A percentile compares a stretch with the other conserved stretches of the same genome.
phyloP scores from a whole-genome alignment of 1,284 basidiomycete genomes.

The Schizophyllum commune region DNA sequence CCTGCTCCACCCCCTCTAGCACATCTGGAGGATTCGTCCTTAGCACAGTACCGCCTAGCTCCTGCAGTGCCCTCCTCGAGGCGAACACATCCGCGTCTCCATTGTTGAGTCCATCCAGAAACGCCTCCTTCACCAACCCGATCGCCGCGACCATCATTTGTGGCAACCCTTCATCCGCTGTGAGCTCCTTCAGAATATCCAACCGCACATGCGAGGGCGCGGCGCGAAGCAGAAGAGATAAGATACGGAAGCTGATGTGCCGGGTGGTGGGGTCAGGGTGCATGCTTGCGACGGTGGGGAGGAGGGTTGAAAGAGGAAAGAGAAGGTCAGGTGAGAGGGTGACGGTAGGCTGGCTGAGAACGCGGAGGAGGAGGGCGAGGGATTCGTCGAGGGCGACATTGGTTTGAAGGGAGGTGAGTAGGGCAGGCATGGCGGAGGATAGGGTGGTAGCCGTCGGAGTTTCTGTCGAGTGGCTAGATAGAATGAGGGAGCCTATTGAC shows the following conservation, averaged over 20 bases:
- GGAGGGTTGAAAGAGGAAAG: constrained; percentile 36
- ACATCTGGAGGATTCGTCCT: constrained; percentile 38
- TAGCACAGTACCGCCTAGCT: constrained; percentile 45
- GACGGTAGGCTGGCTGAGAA: constrained; percentile 24
- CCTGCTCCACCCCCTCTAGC: constrained; percentile 22
- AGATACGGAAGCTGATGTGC: constrained; percentile 50
- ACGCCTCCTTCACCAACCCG: constrained; percentile 57
- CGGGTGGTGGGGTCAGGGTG: constrained; percentile 52
- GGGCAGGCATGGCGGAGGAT: constrained; percentile 31
- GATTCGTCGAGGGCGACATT: constrained; percentile 49
- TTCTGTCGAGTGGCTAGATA: constrained; percentile 36
- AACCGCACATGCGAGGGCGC: constrained; percentile 41
- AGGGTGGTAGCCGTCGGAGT: constrained; percentile 19
- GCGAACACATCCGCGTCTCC: constrained; percentile 31
- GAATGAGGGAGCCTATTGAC: constrained; percentile 23
- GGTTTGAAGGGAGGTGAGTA: constrained; percentile 44
- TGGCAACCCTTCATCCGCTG: constrained; percentile 38
- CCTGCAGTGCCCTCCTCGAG: constrained; percentile 38
- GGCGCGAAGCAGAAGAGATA: constrained; percentile 42
- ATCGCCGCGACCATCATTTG: constrained; percentile 62
- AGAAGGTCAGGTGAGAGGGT: constrained; percentile 32
- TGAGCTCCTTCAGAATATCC: constrained; percentile 45
- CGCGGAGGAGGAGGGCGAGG: constrained; percentile 43
- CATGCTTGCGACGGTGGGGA: constrained; percentile 48
- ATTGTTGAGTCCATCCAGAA: constrained; percentile 40